Evolutionary conservation across 1,284 basidiomycete genomes (phyloP), one percentile per base, ranked within the genome.

Genomic region (Sparassis latifolia): DNA sequence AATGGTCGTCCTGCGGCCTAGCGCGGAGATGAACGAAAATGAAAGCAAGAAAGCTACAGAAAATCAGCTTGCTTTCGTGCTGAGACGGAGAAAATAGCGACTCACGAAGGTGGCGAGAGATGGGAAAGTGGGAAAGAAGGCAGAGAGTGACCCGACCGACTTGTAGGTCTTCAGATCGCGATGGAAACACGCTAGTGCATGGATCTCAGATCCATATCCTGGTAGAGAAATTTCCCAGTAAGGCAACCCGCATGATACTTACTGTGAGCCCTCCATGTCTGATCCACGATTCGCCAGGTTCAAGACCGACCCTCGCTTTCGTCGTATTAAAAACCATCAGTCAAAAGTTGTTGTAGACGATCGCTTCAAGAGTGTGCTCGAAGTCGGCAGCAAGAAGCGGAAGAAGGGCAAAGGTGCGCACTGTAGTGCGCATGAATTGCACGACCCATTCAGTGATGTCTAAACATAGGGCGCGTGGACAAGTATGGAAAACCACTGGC

Each of bases 241-340:
- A 10, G 41, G 28, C 6, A 27, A 28, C 40, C 43, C 33, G 29
- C 44, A 44, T 42, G 7, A 37, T 37, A 37, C 35, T 6, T 37
- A 6, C 35, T 7, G 20, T 38, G 10, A 10, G 29, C 45, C 54
- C 49, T 53, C 57, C 59, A 88, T 89, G 86, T 80, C 84, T 37
- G 93, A 96, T 69, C 75, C 86, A 35, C 82, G 96, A 35, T 98
- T 99, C 68, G 81, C 89, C 33, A 78, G 89, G 51, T 76, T 98
- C 48, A 87, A 85, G 66, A 86, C 90, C 32, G 96, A 99, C 69
- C 96, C 96, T 49, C 84, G 96, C 50, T 99, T 99, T 73, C 77
- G 95, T 37, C 79, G 80, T 28, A 88, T 90, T 0, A 89, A 84
- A 63, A 89, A 86, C 66, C 83, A 88, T 45, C 75, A 84, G 49